Evolutionary conservation across 1,284 basidiomycete genomes (phyloP), one percentile per base, ranked within the genome.

Genomic region (Golubevia sp.): DNA sequence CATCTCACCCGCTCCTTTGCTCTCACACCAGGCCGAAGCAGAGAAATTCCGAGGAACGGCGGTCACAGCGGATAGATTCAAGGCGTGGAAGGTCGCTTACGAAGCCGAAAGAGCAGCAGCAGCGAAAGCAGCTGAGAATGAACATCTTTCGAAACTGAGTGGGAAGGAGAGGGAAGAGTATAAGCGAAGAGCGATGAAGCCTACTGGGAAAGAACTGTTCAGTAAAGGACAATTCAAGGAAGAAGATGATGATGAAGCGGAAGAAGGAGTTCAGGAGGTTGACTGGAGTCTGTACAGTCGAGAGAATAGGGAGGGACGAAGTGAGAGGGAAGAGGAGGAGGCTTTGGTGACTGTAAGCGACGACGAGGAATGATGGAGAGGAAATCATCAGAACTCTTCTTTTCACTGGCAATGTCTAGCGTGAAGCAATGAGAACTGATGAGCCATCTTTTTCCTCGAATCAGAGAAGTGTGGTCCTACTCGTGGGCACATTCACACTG

Each of bases 1-100:
- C 7, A 20, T 56, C 27, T 56, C 23, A 23, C 23, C 3, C 34
- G 15, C 24, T 21, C 34, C 2, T 26, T 8, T 11, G 3, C 15
- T 26, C 30, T 11, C 11, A 5, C 3, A 25, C 3, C 58, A 66
- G 52, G 77, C 74, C 8, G 77, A 80, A 52, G 72, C 74, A 5
- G 73, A 78, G 55, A 80, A 80, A 62, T 80, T 80, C 70, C 69
- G 71, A 11, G 77, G 77, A 21, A 80, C 77, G 1, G 74, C 76
- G 0, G 77, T 80, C 6, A 80, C 76, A 7, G 63, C 64, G 4
- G 77, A 78, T 55, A 68, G 73, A 2, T 80, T 80, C 58, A 56
- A 57, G 2, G 76, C 66, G 20, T 80, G 77, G 77, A 62, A 67
- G 20, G 53, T 62, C 3, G 57, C 61, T 25, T 80, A 75, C 51